Percentiles rank a stretch among this genome's conserved stretches.
phyloP scores from a whole-genome alignment of 2,329 filamentous ascomycete species.

The Curvularia spicifera region DNA sequence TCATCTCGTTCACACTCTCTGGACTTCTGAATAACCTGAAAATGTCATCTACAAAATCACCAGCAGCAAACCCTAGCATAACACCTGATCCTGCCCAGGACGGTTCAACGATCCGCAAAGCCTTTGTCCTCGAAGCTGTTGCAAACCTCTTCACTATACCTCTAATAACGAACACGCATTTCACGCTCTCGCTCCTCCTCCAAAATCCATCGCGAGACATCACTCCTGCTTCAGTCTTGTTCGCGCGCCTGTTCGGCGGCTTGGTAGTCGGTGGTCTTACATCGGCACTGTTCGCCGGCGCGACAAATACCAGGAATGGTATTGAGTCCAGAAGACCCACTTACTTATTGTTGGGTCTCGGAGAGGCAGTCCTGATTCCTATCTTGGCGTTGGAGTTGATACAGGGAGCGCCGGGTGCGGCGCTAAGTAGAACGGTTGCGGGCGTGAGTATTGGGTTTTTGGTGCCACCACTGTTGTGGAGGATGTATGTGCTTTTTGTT shows the following conservation, averaged over 20 bases:
- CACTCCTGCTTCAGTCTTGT: slow-evolving; percentile 33
- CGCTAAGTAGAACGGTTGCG: slow-evolving; percentile 29
- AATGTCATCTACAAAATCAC: slow-evolving; percentile 24
- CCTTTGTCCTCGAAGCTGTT: slow-evolving; percentile 36
- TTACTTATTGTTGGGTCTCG: slow-evolving; percentile 32
- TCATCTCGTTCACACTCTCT: not conserved
- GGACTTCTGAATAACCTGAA: not conserved
- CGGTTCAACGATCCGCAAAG: slow-evolving; percentile 34
- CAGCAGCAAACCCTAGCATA: slow-evolving; percentile 29
- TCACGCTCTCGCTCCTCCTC: slow-evolving; percentile 30
- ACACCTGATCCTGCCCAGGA: slow-evolving; percentile 19
- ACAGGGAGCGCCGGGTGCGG: slow-evolving; percentile 27
- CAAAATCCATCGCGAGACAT: slow-evolving; percentile 26
- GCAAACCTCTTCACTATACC: slow-evolving; percentile 38
- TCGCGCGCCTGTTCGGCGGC: slow-evolving; percentile 33
- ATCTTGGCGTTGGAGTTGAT: slow-evolving; percentile 28
- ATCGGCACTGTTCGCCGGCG: slow-evolving; percentile 30
- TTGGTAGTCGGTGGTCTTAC: slow-evolving; percentile 34
- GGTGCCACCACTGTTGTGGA: slow-evolving; percentile 33
- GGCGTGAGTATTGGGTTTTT: slow-evolving; percentile 25
- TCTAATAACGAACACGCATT: slow-evolving; percentile 32
- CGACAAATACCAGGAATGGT: slow-evolving; percentile 33
- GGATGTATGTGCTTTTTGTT: slow-evolving; percentile 31
- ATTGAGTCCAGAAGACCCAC: slow-evolving; percentile 34
- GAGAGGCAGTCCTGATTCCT: slow-evolving; percentile 31